Evolutionary conservation across 345 rosid species (phyloP).

Genomic region (Camelina sativa): DNA sequence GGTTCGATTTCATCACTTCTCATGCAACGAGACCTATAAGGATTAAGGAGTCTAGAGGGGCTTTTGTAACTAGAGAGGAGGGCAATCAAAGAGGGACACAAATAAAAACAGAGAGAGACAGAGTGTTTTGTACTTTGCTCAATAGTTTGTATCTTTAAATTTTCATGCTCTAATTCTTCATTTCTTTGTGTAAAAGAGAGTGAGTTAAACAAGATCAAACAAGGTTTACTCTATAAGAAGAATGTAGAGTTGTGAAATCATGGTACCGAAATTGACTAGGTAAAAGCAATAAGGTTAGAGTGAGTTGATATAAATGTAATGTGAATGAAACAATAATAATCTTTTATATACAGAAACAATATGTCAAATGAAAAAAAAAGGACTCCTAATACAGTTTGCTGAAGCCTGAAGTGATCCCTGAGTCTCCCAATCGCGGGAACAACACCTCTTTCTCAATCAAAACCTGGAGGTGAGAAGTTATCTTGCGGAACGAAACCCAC

Average conservation of each 20-base stretch:
- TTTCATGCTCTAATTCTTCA: background rate
- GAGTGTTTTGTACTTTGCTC: background rate
- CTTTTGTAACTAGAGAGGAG: background rate
- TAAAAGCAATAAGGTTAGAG: constrained; percentile 6
- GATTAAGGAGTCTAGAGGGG: background rate
- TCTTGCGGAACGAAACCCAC: constrained; percentile 63
- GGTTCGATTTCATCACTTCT: too few species aligned
- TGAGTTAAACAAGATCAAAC: background rate
- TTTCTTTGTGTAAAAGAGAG: background rate
- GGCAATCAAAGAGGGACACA: background rate
- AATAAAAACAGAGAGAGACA: background rate
- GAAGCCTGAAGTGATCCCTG: constrained; percentile 49
- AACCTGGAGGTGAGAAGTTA: constrained; percentile 64
- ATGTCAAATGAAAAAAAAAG: background rate
- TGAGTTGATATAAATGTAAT: constrained; percentile 23
- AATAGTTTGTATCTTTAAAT: background rate
- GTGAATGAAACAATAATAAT: constrained; percentile 37
- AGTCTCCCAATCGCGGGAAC: constrained; percentile 71
- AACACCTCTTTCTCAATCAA: constrained; percentile 78
- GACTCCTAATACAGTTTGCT: constrained; percentile 58
- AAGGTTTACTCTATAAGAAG: background rate
- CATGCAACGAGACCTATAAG: too few species aligned
- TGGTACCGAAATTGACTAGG: background rate
- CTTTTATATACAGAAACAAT: constrained; percentile 40
- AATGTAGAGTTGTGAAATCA: background rate